Conservation (phyloP, 345 rosid genomes). For the Lagerstroemia speciosa region DNA sequence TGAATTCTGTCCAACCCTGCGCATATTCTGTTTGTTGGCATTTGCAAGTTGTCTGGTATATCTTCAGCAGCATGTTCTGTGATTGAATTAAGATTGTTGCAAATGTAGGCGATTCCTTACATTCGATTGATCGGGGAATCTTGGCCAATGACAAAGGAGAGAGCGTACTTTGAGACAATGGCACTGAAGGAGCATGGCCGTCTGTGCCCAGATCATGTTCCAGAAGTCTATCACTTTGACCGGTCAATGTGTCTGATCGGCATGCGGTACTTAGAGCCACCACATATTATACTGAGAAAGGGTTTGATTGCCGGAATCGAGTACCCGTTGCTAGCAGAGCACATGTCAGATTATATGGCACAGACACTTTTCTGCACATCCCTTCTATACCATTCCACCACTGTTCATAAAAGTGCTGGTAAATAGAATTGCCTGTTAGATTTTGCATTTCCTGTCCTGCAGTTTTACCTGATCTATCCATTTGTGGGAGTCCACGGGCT, state of each 20-base stretch:
- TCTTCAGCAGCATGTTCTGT: background rate
- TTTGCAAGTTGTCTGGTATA: background rate
- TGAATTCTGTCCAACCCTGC: no score
- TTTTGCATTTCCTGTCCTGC: background rate
- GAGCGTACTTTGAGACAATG: constrained; percentile 73
- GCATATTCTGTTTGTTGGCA: background rate
- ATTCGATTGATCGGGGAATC: constrained; percentile 83
- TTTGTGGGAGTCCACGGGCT: no score
- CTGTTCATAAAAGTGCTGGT: constrained; percentile 77
- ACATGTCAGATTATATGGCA: constrained; percentile 80
- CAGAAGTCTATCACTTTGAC: constrained; percentile 89
- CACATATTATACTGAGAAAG: constrained; percentile 84
- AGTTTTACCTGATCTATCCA: background rate
- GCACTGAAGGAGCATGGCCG: constrained; percentile 58
- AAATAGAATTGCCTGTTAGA: constrained; percentile 5
- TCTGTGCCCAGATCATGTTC: constrained; percentile 72
- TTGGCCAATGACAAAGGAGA: constrained; percentile 95
- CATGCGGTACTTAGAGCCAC: constrained; percentile 88
- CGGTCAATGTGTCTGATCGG: constrained; percentile 85
- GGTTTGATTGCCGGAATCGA: constrained; percentile 77
- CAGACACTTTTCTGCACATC: constrained; percentile 77
- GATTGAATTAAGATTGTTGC: background rate
- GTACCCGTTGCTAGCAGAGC: constrained; percentile 71
- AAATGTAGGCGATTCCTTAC: constrained; percentile 84
- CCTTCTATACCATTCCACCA: constrained; percentile 57